Evolutionary conservation across 768 basidiomycete species (phyloP).

Genomic region (Suillus weaverae): DNA sequence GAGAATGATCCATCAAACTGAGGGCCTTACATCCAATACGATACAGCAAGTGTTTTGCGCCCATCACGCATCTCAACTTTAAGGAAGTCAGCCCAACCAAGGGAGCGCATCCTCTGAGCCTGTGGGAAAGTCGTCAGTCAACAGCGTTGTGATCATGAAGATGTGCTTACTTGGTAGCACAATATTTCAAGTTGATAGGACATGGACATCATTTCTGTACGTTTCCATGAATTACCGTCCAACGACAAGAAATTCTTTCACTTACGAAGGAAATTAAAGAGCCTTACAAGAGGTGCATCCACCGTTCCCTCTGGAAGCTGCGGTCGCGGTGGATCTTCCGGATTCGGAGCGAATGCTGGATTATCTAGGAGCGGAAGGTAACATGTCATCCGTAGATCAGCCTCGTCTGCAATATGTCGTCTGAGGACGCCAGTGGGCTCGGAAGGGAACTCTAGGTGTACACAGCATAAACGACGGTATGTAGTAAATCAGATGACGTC

Average conservation of each 20-base stretch:
- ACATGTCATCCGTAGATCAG: constrained; percentile 62
- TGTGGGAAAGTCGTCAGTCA: constrained; percentile 14
- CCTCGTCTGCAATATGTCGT: constrained; percentile 71
- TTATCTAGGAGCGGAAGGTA: constrained; percentile 55
- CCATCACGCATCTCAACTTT: constrained; percentile 67
- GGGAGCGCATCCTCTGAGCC: constrained; percentile 76
- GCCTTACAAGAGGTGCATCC: constrained; percentile 81
- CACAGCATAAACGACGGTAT: constrained; percentile 4
- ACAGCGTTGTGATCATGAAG: neutral
- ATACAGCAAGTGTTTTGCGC: constrained; percentile 64
- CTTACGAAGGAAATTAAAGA: constrained; percentile 90
- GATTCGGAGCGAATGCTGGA: constrained; percentile 39
- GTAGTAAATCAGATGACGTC: neutral
- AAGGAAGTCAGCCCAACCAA: constrained; percentile 85
- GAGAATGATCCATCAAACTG: neutral
- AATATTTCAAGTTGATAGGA: constrained; percentile 92
- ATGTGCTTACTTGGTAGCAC: constrained; percentile 61
- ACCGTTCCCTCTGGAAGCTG: constrained; percentile 60
- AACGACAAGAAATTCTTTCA: constrained; percentile 7
- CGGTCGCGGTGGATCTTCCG: constrained; percentile 42
- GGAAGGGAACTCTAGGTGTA: constrained; percentile 65
- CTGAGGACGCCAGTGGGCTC: constrained; percentile 62
- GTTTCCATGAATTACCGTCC: constrained; percentile 2
- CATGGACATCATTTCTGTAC: constrained; percentile 82
- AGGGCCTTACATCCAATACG: constrained; percentile 82